Conservation (phyloP, 1,139 yeast species). For the Zygoascus meyerae region DNA sequence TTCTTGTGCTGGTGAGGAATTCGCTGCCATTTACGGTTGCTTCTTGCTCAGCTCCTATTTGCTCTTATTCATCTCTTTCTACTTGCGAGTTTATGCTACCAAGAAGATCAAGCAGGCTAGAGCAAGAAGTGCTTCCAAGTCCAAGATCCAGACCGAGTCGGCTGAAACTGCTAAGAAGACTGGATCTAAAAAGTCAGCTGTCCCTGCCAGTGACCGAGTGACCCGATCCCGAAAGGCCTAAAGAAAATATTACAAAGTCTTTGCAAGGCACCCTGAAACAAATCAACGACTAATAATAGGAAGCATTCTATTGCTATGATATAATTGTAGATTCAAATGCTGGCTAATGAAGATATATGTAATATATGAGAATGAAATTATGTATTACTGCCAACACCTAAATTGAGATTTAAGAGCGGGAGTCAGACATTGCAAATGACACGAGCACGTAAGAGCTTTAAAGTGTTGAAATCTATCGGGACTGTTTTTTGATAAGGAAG, state of each 20-base stretch:
- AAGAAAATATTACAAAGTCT: background rate
- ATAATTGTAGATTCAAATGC: too few relatives aligned
- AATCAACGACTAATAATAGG: too few relatives aligned
- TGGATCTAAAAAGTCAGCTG: conserved; percentile 2
- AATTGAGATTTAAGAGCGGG: too few relatives aligned
- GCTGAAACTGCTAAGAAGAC: conserved; percentile 7
- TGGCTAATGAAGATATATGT: too few relatives aligned
- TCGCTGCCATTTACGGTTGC: conserved; percentile 90
- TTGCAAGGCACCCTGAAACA: too few relatives aligned
- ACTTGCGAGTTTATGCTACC: conserved; percentile 67
- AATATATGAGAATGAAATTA: too few relatives aligned
- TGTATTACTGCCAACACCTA: too few relatives aligned
- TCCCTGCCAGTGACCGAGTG: conserved; percentile 9
- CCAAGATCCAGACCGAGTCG: conserved; percentile 1
- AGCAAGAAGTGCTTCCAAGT: conserved; percentile 9
- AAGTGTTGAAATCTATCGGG: too few relatives aligned
- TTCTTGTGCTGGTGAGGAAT: conserved; percentile 85
- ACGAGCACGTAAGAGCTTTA: too few relatives aligned
- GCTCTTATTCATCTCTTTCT: conserved; percentile 87
- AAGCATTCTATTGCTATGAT: too few relatives aligned
- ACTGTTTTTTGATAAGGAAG: too few relatives aligned
- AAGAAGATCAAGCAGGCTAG: conserved; percentile 22
- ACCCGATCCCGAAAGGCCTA: conserved; percentile 12
- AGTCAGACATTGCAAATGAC: too few relatives aligned
- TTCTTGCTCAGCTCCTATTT: conserved; percentile 83